Evolutionary conservation across 345 rosid species (phyloP), one percentile per base, ranked within the genome.

Genomic region (Pugionium cornutum): DNA sequence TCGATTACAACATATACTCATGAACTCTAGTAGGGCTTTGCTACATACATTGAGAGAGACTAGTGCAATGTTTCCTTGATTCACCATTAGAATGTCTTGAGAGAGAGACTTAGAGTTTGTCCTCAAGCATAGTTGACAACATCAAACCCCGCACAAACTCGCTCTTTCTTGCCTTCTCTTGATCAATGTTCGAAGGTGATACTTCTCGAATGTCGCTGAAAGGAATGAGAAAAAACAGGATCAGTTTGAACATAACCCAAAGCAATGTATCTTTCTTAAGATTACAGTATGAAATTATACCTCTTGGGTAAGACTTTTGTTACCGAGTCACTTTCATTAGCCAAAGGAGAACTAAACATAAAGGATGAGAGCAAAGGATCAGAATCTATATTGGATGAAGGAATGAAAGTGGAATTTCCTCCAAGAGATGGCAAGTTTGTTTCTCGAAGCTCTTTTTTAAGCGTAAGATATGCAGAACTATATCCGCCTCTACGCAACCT

Each of bases 281-380:
- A 30, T 4, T 6, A 8, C 1, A 51, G 29, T 6, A 28, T 1
- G 49, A 25, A 7, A 25, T 2, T 9, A 39, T 66, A 84, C 92
- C 88, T 83, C 66, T 74, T 74, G 33, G 43, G 70, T 10, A 70
- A 53, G 58, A 70, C 76, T 64, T 68, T 74, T 58, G 72, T 77
- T 27, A n/a, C 63, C 3, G 70, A 67, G 76, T 62, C 70, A 64
- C 35, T 68, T 72, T 73, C 80, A 35, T 30, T 84, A 32, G 42
- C 64, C 18, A 69, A 11, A 42, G 83, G 79, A 0, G 83, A 54
- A 73, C 27, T 83, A 18, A 50, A 75, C 52, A 94, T 86, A 67
- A 94, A 89, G 10, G 97, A 89, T 35, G 96, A 89, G 56, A 92
- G 72, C 75, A 89, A 66, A 2, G 95, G 99, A 82, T 92, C 99